Base-by-base conservation (phyloP, 176 grass and related monocot genomes). In the Musa acuminata region DNA sequence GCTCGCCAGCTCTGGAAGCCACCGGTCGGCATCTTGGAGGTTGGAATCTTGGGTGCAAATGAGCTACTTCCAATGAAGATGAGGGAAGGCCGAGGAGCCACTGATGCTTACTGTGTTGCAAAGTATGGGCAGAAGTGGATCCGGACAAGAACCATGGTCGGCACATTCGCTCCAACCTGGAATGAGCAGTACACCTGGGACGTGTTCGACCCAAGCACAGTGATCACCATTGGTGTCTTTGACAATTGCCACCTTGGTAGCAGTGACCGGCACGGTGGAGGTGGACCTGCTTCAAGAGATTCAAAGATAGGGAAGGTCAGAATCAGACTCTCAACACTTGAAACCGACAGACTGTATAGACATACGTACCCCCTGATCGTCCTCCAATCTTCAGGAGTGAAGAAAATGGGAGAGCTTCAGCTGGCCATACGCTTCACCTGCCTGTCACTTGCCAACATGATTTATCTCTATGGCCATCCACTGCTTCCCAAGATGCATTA, bases 121-220 rank as follows among this genome's bases (percentile, higher is more conserved):
- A 97, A 93, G 77, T 93, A 97, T 71, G 93, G 93, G 0, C 90
- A 97, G 79, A 97, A 97, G 79, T 97, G 93, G 93, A 85, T 90
- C 51, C 93, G 93, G 20, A 97, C 93, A 24, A 88, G 90, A 81
- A 97, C 93, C 70, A 82, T 97, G 78, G 72, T 97, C 8, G 77
- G 83, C 79, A 83, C 52, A 51, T 85, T 83, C 73, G 66, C 50
- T 69, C 93, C 93, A 0, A 76, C 58, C 11, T 97, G 90, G 90
- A 90, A 97, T 49, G 93, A 97, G 72, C 93, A 97, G 83, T 93
- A 93, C 83, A 90, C 87, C 16, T 97, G 90, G 90, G 90, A 97
- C 77, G 93, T 97, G 62, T 90, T 86, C 67, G 93, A 97, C 74
- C 93, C 90, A 0, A 84, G 85, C 79, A 97, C 93, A 24, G 93